These are phyloP conservation scores for Mangifera indica DNA, from an alignment of 345 rosid genomes.

Conservation along the genomic window DNA sequence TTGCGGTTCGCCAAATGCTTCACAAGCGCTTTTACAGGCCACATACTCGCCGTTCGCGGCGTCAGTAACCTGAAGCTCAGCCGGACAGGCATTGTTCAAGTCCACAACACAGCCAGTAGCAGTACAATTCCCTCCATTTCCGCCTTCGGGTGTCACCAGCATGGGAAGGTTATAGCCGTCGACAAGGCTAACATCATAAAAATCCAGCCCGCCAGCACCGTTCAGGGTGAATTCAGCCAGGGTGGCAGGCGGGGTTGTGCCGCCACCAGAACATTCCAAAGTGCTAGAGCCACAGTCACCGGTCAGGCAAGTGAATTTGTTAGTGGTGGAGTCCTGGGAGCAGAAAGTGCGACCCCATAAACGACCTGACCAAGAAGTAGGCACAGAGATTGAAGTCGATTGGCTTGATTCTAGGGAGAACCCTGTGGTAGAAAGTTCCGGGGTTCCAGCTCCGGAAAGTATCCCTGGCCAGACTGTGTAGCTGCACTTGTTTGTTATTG, in stretches of 20 bases:
- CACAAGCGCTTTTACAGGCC: constrained; percentile 49
- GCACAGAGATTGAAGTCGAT: constrained; percentile 32
- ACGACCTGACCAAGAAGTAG: constrained; percentile 49
- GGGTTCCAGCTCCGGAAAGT: constrained; percentile 39
- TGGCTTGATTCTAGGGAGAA: constrained; percentile 38
- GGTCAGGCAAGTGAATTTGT: constrained; percentile 39
- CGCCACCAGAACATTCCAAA: constrained; percentile 44
- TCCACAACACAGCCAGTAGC: constrained; percentile 37
- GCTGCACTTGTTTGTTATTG: constrained; percentile 39
- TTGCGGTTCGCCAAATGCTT: constrained; percentile 36
- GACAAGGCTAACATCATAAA: constrained; percentile 48
- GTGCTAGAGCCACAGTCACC: constrained; percentile 48
- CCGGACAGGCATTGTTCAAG: constrained; percentile 41
- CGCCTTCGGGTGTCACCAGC: constrained; percentile 31
- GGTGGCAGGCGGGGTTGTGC: constrained; percentile 45
- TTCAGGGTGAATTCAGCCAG: constrained; percentile 50
- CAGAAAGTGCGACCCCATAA: constrained; percentile 54
- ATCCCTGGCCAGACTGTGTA: constrained; percentile 46
- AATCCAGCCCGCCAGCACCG: constrained; percentile 43
- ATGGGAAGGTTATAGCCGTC: constrained; percentile 52
- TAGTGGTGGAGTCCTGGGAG: constrained; percentile 30
- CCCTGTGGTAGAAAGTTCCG: constrained; percentile 41
- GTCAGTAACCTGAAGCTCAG: constrained; percentile 33
- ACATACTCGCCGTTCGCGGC: constrained; percentile 15
- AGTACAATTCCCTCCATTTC: constrained; percentile 34